Evolutionary conservation across 805 yeast genomes (phyloP).

Genomic region (Barnettozyma wickerhamii): DNA sequence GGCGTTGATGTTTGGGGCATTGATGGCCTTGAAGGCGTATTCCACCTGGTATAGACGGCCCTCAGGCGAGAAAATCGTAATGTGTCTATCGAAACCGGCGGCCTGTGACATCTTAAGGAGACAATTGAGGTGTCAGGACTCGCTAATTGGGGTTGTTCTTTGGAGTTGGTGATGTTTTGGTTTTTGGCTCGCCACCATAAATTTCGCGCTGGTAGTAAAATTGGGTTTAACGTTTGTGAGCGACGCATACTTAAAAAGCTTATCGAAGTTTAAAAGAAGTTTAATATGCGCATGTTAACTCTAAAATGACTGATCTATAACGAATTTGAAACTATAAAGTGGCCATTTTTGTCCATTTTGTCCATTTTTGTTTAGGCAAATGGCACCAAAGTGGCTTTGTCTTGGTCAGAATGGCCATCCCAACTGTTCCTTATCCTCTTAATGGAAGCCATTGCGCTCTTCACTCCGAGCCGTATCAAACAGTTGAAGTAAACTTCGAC

Average conservation of each 20-base stretch:
- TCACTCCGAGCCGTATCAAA: slow-evolving; percentile 16
- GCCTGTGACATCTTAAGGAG: slow-evolving; percentile 37
- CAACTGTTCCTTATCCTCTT: slow-evolving; percentile 16
- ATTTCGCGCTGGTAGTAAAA: too few relatives aligned
- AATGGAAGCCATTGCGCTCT: slow-evolving; percentile 18
- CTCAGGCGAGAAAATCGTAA: slow-evolving; percentile 97
- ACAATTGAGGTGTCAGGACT: neutral
- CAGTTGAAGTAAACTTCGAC: slow-evolving; percentile 15
- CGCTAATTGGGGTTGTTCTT: slow-evolving; percentile 3
- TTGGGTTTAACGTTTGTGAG: too few relatives aligned
- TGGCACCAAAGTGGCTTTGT: slow-evolving; percentile 15
- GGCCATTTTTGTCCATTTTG: too few relatives aligned
- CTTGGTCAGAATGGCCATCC: slow-evolving; percentile 15
- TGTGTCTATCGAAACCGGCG: slow-evolving; percentile 99
- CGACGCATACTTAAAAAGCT: too few relatives aligned
- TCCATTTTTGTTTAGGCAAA: slow-evolving; percentile 12
- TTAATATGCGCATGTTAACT: too few relatives aligned
- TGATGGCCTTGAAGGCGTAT: slow-evolving; percentile 96
- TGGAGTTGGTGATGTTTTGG: neutral
- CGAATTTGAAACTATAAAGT: neutral
- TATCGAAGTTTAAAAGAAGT: too few relatives aligned
- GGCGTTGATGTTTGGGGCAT: slow-evolving; percentile 85
- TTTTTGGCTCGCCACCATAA: too few relatives aligned
- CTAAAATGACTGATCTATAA: too few relatives aligned
- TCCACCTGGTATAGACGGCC: slow-evolving; percentile 97